Evolutionary conservation across 2,329 filamentous ascomycete species (phyloP).

Genomic region (Paecilomyces sp.): DNA sequence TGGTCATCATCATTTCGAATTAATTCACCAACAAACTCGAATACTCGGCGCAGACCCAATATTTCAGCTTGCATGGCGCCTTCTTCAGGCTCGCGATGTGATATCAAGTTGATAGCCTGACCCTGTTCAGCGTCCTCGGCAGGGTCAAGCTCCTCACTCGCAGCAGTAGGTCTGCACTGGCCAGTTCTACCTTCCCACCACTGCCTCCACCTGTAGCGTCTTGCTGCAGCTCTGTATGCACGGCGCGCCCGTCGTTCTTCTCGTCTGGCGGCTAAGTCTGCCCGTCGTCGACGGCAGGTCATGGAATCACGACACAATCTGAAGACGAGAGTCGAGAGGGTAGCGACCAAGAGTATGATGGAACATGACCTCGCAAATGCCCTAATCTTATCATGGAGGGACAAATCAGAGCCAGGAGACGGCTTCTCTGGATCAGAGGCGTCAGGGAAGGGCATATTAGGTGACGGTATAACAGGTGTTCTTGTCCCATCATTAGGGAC

Average conservation of each 20-base stretch:
- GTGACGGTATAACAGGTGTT: neutral
- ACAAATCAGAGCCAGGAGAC: constrained; percentile 1
- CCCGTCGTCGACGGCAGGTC: constrained; percentile 41
- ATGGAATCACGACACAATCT: constrained; percentile 34
- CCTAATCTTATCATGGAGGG: constrained; percentile 4
- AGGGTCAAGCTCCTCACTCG: constrained; percentile 22
- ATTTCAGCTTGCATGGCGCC: constrained; percentile 43
- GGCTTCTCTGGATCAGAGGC: neutral
- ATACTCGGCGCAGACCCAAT: constrained; percentile 43
- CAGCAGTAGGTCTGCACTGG: constrained; percentile 23
- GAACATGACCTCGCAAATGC: constrained; percentile 27
- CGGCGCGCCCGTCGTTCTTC: constrained; percentile 48
- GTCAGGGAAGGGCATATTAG: neutral
- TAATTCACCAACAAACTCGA: constrained; percentile 46
- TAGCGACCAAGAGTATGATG: constrained; percentile 36
- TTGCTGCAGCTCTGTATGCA: constrained; percentile 48
- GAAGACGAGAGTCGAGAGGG: constrained; percentile 29
- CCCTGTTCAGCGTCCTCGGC: constrained; percentile 48
- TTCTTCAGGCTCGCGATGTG: constrained; percentile 34
- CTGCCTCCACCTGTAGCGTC: constrained; percentile 42
- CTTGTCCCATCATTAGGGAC: neutral
- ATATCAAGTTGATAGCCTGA: constrained; percentile 3
- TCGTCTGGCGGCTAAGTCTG: constrained; percentile 45
- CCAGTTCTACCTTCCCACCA: constrained; percentile 40
- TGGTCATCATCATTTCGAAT: constrained; percentile 34